A percentile compares a stretch with the other conserved stretches of the same genome.
Evolutionary conservation across 768 basidiomycete genomes (phyloP).

Genomic region (Leccinum fibrillosum): DNA sequence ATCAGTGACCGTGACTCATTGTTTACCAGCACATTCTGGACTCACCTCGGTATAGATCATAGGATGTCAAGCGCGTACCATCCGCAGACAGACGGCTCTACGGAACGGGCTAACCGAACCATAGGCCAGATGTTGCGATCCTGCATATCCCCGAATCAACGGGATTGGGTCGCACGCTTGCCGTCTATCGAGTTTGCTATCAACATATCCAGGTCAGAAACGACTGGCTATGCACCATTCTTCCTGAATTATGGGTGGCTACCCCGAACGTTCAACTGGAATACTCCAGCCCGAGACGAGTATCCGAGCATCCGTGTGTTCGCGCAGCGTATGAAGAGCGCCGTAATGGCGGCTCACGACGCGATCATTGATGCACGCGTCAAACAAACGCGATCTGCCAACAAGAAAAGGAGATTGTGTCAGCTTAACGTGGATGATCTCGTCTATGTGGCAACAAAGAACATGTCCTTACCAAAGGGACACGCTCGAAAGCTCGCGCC

Average conservation of each 20-base stretch:
- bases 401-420: conserved; percentile 10
- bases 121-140: conserved; percentile 3
- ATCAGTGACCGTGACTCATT: conserved; percentile 24
- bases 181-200: conserved; percentile 18
- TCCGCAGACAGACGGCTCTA: conserved; percentile 33
- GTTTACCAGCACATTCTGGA: conserved; percentile 30
- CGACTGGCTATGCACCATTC: conserved; percentile 19
- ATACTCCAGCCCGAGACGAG: conserved; percentile 1
- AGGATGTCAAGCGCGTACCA: conserved; percentile 27
- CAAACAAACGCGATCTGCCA: conserved; percentile 32
- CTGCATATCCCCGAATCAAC: conserved; percentile 1
- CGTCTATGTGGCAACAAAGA: neutral
- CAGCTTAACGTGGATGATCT: neutral
- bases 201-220: too few relatives aligned
- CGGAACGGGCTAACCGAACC: conserved; percentile 11
- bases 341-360: conserved; percentile 33
- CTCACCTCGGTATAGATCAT: neutral
- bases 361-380: conserved; percentile 26
- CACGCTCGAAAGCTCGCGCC: neutral
- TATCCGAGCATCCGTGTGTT: conserved; percentile 29
- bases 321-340: conserved; percentile 23
- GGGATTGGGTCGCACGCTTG: conserved; percentile 14
- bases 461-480: neutral
- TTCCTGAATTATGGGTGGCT: conserved; percentile 8
- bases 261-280: conserved; percentile 20